Base-by-base conservation (phyloP, 1,284 basidiomycete genomes). In the Crepidotus sp. region DNA sequence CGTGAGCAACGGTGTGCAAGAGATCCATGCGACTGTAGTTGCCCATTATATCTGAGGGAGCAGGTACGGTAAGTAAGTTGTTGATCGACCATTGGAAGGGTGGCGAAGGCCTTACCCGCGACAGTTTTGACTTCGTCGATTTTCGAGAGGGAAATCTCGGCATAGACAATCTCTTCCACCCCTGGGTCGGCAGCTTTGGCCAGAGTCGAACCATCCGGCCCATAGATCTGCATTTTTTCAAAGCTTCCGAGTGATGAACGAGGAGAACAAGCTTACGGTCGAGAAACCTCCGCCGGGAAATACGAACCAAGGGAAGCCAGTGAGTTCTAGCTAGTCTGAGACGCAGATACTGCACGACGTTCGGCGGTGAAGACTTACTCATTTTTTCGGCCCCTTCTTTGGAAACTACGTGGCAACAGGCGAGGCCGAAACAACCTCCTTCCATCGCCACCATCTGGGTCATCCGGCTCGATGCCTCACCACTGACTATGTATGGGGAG, bases 361-460 rank as follows among this genome's bases (percentile, higher is more conserved):
- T 22, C 6, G 21, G 3, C 21, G 21, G 3, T 22, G 27, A 6
- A 27, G 13, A 29, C 11, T 14, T 13, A 13, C 8, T 11, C 57
- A 59, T 57, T 15, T 56, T 60, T 33, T 57, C 52, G 1, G 58
- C 59, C 1, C 59, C 58, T 3, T 45, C 54, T 26, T 53, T 49
- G 38, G 54, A 57, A 0, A 59, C 56, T 4, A 60, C 54, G 19
- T 59, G 58, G 27, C 55, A 59, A 46, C 57, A 56, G 4, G 52
- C 54, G 3, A 59, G 53, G 7, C 58, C 57, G 37, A 59, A 60
- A 45, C 56, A 57, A n/a, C 56, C 58, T 11, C 57, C 57, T 55
- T 60, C 59, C 51, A 59, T 59, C 21, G 57, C 37, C 8, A 59
- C 59, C 32, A 55, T 46, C 33, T 59, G 57, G 3, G 59, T 58